phyloP scores from a whole-genome alignment of 495 filamentous ascomycete species.

The Penicillium ucsense region DNA sequence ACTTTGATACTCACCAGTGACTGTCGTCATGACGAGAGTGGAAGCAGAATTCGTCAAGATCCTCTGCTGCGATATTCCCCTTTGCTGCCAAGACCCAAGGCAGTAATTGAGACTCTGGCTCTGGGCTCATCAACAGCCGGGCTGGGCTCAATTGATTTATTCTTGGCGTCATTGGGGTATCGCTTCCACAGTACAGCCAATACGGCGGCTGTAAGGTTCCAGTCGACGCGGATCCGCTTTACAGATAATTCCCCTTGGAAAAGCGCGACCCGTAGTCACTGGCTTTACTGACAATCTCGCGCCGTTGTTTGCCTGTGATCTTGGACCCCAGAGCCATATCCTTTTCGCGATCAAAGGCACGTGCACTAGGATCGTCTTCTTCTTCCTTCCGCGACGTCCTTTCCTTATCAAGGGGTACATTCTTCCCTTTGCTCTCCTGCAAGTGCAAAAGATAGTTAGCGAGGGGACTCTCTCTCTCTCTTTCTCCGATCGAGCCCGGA shows the following conservation, averaged over 20 bases:
- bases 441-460: neutral
- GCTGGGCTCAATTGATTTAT: too few species aligned
- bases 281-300: conserved; percentile 70
- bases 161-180: too few species aligned
- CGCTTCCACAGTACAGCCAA: too few species aligned
- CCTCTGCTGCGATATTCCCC: too few species aligned
- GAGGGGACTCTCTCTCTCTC: too few species aligned
- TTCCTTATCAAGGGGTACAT: conserved; percentile 53
- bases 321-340: conserved; percentile 73
- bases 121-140: too few species aligned
- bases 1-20: too few species aligned
- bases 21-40: too few species aligned
- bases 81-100: too few species aligned
- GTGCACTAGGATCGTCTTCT: conserved; percentile 83
- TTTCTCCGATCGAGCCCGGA: neutral
- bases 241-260: conserved; percentile 57
- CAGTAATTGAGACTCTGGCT: too few species aligned
- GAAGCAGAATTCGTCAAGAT: too few species aligned
- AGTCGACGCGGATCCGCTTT: neutral
- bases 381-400: conserved; percentile 56
- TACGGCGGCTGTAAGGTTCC: neutral
- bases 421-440: conserved; percentile 53
- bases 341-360: conserved; percentile 89
- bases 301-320: conserved; percentile 63
- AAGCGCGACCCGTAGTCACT: conserved; percentile 79